Percentiles rank a stretch among this genome's conserved stretches.
Conservation (phyloP, 257 asterid genomes). For the Plantago elongata region DNA sequence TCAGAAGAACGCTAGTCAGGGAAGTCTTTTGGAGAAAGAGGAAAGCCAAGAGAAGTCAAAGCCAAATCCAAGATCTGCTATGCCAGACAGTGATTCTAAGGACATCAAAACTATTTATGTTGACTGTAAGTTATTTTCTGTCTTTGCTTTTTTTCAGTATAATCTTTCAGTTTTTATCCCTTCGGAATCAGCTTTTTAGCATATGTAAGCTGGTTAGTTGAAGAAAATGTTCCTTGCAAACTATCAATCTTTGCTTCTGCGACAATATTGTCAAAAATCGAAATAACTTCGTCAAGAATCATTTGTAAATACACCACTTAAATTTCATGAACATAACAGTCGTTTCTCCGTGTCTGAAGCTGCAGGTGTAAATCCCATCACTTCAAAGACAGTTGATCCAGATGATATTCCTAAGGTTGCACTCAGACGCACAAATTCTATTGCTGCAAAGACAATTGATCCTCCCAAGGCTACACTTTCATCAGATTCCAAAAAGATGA, state of each 20-base stretch:
- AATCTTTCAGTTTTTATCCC: background rate
- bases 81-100: slow-evolving; percentile 71
- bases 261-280: no score
- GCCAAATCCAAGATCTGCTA: slow-evolving; percentile 44
- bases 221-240: no score
- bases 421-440: slow-evolving; percentile 40
- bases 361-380: slow-evolving; percentile 66
- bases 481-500: slow-evolving; percentile 37
- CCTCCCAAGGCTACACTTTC: slow-evolving; percentile 42
- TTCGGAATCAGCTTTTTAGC: no score
- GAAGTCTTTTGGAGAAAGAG: slow-evolving; percentile 43
- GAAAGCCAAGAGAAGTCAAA: slow-evolving; percentile 53
- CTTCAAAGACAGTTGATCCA: slow-evolving; percentile 40
- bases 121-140: slow-evolving; percentile 62
- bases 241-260: no score
- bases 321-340: slow-evolving; percentile 16
- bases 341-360: slow-evolving; percentile 31
- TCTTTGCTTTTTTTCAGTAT: background rate
- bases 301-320: background rate
- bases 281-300: no score
- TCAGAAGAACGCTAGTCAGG: slow-evolving; percentile 45
- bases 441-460: slow-evolving; percentile 40
- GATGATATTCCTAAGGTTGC: slow-evolving; percentile 40
- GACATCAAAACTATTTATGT: slow-evolving; percentile 91
- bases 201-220: no score